phyloP scores from a whole-genome alignment of 352 stramenopile genomes.

The Pythium phragmiticola region DNA sequence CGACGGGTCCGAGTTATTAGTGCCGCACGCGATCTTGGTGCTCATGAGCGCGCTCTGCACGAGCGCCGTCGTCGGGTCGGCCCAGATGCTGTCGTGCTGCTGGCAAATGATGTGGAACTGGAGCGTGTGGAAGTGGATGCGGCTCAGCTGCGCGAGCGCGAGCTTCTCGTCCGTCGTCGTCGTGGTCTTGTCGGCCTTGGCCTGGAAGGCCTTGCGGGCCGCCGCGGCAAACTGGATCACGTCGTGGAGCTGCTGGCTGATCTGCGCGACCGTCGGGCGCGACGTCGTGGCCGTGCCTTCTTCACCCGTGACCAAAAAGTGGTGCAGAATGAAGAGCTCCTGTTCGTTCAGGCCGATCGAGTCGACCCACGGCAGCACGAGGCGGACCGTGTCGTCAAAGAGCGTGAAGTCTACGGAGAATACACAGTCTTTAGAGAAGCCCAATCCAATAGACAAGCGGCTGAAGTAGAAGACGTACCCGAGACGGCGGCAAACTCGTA shows the following conservation, averaged over 20 bases:
- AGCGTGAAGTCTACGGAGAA: conserved; percentile 59
- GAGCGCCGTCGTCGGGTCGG: conserved; percentile 64
- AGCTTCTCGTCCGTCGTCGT: conserved; percentile 25
- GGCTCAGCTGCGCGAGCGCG: conserved; percentile 61
- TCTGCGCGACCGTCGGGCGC: conserved; percentile 66
- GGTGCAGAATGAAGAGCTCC: conserved; percentile 80
- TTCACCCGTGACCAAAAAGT: conserved; percentile 75
- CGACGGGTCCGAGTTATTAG: conserved; percentile 37
- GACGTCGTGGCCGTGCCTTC: conserved; percentile 74
- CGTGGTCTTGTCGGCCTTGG: conserved; percentile 13
- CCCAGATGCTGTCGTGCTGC: conserved; percentile 56
- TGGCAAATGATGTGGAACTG: conserved; percentile 89
- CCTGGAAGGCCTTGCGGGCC: conserved; percentile 45
- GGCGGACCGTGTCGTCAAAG: conserved; percentile 76
- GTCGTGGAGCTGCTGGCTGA: conserved; percentile 69
- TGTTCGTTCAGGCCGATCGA: conserved; percentile 85
- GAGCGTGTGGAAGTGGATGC: conserved; percentile 86
- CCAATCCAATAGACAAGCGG: not conserved
- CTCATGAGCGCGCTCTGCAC: conserved; percentile 82
- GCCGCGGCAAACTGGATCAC: conserved; percentile 59
- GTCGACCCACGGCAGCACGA: conserved; percentile 76
- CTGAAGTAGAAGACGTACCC: conserved; percentile 24
- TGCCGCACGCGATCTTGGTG: conserved; percentile 77
- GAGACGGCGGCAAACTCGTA: conserved; percentile 85
- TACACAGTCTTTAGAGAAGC: not conserved